Evolutionary conservation across 768 basidiomycete genomes (phyloP).

Genomic region (Fomitopsis pulvina): DNA sequence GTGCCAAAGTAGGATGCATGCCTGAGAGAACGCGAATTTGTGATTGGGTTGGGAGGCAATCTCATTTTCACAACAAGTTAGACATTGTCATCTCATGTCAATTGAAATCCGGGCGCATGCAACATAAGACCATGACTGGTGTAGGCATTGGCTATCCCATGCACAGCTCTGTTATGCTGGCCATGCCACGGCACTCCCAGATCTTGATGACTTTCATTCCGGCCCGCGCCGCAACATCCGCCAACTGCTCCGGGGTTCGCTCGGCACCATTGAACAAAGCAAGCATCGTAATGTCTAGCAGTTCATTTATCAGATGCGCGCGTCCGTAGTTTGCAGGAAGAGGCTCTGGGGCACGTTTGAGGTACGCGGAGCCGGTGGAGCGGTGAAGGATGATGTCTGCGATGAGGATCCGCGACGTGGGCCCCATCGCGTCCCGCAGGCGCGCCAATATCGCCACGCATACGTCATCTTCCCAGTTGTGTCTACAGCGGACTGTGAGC

Average conservation of each 20-base stretch:
- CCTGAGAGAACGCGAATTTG: too few relatives aligned
- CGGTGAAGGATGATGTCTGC: conserved; percentile 2
- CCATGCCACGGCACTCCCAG: conserved; percentile 6
- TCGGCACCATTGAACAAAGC: conserved; percentile 7
- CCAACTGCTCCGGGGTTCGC: conserved; percentile 5
- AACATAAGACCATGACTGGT: too few relatives aligned
- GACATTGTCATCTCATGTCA: too few relatives aligned
- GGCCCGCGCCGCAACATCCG: conserved; percentile 2
- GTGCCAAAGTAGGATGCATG: too few relatives aligned
- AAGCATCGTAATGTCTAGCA: conserved; percentile 11
- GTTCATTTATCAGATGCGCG: not conserved
- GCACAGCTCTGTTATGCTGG: conserved; percentile 7
- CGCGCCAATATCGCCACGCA: conserved; percentile 5
- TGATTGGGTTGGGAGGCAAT: too few relatives aligned
- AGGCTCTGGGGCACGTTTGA: conserved; percentile 4
- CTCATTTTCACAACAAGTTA: too few relatives aligned
- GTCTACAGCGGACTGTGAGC: not conserved
- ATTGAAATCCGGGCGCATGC: too few relatives aligned
- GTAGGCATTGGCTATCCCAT: too few relatives aligned
- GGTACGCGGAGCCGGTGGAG: not conserved
- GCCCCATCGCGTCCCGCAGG: conserved; percentile 5
- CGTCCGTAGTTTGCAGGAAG: conserved; percentile 11
- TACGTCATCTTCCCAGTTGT: conserved; percentile 10
- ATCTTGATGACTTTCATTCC: conserved; percentile 6
- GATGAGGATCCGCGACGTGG: conserved; percentile 4